Evolutionary conservation across 768 basidiomycete genomes (phyloP), one percentile per base, ranked within the genome.

Genomic region (Serendipita sp.): DNA sequence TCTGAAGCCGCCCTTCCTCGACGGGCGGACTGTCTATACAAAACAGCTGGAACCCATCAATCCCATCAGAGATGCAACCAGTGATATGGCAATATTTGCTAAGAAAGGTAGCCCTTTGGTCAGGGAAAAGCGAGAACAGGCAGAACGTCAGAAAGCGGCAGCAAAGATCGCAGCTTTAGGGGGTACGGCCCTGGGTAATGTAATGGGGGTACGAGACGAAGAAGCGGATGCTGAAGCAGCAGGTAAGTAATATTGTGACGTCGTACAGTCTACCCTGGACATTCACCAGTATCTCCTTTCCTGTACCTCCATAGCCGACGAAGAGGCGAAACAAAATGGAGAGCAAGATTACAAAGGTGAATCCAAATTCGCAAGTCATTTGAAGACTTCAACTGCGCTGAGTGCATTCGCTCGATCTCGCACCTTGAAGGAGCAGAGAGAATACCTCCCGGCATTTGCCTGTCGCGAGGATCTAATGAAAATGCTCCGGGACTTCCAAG

Each of bases 1-100:
- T 72, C 81, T 98, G 63, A 97, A 95, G 70, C 96, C 96, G 0
- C 96, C 96, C 0, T 99, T 98, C 79, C 80, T 99, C 66, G 96
- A 99, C 70, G 96, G 96, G 0, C 88, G 91, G 27, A 91, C 89
- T 0, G 90, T 97, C 0, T 99, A 88, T 74, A 99, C 96, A 2
- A 93, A 88, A 72, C 96, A 98, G 71, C 80, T 98, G 6, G 96
- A 97, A 55, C 94, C 95, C 0, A 91, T 98, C 74, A 97, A 97
- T 70, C 96, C 96, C 2, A 90, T 98, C 67, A 84, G 89, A 46
- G 96, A 99, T 71, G 78, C 82, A 16, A 91, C 94, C 0, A 91
- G 88, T 68, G 96, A 99, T 71, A 85, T 99, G 83, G 96, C 95
- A 16, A 69, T 91, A 10, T 99, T 99, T 74, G 85, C 91, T 27